Percentiles rank a stretch among this genome's conserved stretches.
phyloP scores from a whole-genome alignment of 1,284 basidiomycete genomes.

The Trichosporon faecale region DNA sequence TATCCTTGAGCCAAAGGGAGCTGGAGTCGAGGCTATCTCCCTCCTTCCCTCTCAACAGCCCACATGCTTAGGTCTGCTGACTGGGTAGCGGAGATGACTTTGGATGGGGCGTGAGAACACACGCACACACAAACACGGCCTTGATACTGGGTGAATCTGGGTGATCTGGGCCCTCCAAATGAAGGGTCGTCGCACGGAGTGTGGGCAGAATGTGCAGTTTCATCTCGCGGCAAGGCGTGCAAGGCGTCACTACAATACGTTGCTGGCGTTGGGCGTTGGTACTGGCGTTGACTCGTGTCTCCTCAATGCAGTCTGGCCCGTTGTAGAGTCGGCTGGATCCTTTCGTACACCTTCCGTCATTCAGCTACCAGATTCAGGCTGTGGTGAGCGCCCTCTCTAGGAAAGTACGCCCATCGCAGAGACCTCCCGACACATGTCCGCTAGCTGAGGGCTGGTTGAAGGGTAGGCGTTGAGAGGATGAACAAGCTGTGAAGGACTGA shows the following conservation, averaged over 20 bases:
- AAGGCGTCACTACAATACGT: no score
- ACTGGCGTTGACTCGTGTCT: no score
- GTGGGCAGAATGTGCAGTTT: neutral
- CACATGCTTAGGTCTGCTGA: neutral
- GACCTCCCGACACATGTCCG: neutral
- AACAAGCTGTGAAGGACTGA: no score
- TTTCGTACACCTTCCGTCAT: neutral
- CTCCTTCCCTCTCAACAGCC: neutral
- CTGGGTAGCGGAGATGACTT: no score
- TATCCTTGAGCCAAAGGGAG: neutral
- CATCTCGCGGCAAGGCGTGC: neutral
- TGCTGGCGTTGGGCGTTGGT: no score
- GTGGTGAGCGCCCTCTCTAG: no score
- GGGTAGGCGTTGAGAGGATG: no score
- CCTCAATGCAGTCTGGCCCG: no score
- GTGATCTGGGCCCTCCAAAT: neutral
- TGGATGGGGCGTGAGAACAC: neutral
- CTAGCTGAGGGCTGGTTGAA: neutral
- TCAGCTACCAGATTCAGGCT: neutral
- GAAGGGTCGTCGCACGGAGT: neutral
- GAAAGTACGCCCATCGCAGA: neutral
- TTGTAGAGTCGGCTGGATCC: neutral
- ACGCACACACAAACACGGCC: neutral
- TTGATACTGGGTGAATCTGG: neutral
- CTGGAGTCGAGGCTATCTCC: neutral